Evolutionary conservation across 2,329 filamentous ascomycete genomes (phyloP), one percentile per base, ranked within the genome.

Genomic region (Hypoxylon sp.): DNA sequence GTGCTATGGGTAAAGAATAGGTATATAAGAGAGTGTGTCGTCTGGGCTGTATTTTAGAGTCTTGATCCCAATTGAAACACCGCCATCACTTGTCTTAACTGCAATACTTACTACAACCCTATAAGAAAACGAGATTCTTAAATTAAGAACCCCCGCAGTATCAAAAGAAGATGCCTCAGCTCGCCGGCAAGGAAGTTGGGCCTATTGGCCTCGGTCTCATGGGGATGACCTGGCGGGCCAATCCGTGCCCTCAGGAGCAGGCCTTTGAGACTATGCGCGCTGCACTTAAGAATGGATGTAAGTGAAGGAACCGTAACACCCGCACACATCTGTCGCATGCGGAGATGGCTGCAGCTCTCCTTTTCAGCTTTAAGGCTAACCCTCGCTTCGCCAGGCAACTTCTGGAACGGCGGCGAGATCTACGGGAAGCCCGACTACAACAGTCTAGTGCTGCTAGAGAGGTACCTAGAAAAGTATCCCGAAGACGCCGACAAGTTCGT

Each of bases 351-450:
- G 9, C n/a, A 16, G 1, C 14, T 5, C 28, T 3, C 3, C 33
- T 33, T n/a, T 9, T 54, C 26, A 50, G 30, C n/a, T n/a, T n/a
- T n/a, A n/a, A 42, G 5, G 53, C 40, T 50, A 38, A 61, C 30
- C n/a, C 8, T 42, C 30, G n/a, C 28, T 11, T 8, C 9, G n/a
- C 8, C 4, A 61, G 64, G 45, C 38, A 76, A 77, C 69, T 76
- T 78, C 51, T 88, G 85, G 85, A 87, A 87, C 55, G 84, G 78
- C 3, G 85, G 82, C 56, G 82, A 86, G 69, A 79, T 87, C 65
- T 89, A 89, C 73, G 86, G 86, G 16, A 72, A 77, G 1, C 80
- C 80, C 0, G 78, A 83, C 5, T 79, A 79, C 67, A 85, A 87
- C 73, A 84, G 82, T 2, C 74, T 87, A 40, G 79, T 81, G 38